Conservation (phyloP, 805 yeast species). For the Wickerhamiella allomyrinae region DNA sequence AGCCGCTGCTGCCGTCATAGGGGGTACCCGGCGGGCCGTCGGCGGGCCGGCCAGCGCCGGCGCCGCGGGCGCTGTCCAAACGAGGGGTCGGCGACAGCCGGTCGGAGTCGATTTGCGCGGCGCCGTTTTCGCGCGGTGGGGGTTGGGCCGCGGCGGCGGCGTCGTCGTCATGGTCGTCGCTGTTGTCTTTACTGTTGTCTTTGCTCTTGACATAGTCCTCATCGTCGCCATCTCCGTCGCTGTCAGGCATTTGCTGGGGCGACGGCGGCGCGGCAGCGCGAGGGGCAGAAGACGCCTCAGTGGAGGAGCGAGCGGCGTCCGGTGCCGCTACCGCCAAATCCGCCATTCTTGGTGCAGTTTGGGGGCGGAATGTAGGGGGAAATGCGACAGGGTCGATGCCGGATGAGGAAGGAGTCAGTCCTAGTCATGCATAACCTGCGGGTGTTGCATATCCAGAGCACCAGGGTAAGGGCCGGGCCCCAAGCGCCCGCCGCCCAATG, state of each 20-base stretch:
- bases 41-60: neutral
- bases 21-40: neutral
- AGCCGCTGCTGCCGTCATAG: neutral
- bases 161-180: neutral
- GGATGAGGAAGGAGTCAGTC: constrained; percentile 1
- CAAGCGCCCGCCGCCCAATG: neutral
- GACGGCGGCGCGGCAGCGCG: neutral
- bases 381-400: neutral
- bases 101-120: neutral
- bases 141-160: neutral
- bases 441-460: neutral
- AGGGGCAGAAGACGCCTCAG: neutral
- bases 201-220: neutral
- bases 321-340: neutral
- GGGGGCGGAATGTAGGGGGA: neutral
- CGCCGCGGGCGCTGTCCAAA: too few relatives aligned
- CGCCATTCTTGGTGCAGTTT: neutral
- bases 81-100: neutral
- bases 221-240: neutral
- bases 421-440: constrained; percentile 1
- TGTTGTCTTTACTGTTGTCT: neutral
- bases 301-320: neutral
- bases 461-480: neutral
- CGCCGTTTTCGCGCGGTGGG: neutral
- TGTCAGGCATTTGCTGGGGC: neutral